Conservation (phyloP, 768 basidiomycete genomes). For the Auricularia sp. region DNA sequence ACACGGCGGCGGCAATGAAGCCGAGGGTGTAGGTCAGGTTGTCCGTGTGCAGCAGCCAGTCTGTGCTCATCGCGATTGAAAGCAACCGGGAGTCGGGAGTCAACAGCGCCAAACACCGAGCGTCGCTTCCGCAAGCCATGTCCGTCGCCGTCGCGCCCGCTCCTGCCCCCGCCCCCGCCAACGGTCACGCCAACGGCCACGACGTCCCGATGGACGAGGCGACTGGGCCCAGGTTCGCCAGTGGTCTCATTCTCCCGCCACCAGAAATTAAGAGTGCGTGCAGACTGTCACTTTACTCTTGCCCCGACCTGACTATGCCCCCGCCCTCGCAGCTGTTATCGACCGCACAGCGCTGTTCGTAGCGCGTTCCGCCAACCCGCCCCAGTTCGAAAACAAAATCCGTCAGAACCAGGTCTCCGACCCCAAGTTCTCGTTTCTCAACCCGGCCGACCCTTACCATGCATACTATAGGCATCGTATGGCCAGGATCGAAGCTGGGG, state of each 20-base stretch:
- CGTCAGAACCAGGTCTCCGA: constrained; percentile 92
- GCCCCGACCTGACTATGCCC: constrained; percentile 8
- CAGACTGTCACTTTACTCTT: constrained; percentile 3
- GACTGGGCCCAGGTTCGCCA: constrained; percentile 46
- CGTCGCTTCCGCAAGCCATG: not conserved
- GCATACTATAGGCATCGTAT: constrained; percentile 93
- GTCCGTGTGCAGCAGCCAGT: not conserved
- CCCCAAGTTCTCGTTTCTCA: constrained; percentile 98
- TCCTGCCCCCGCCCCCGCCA: constrained; percentile 10
- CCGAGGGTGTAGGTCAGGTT: constrained; percentile 1
- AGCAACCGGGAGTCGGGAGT: not conserved
- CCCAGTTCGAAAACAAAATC: constrained; percentile 93
- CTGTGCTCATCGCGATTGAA: not conserved
- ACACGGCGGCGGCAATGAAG: constrained; percentile 42
- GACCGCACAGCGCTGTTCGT: constrained; percentile 90
- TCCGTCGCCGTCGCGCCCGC: not conserved
- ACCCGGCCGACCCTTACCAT: constrained; percentile 95
- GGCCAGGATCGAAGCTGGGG: constrained; percentile 67
- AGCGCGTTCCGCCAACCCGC: constrained; percentile 87
- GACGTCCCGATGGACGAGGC: constrained; percentile 32
- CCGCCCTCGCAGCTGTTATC: constrained; percentile 58
- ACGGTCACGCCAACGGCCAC: constrained; percentile 26
- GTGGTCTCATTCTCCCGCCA: constrained; percentile 88
- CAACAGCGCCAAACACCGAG: not conserved
- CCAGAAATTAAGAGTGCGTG: constrained; percentile 86